These are phyloP conservation scores for Magnaporthales sp. DNA, from an alignment of 2,329 filamentous ascomycete species.

Conservation along the genomic window DNA sequence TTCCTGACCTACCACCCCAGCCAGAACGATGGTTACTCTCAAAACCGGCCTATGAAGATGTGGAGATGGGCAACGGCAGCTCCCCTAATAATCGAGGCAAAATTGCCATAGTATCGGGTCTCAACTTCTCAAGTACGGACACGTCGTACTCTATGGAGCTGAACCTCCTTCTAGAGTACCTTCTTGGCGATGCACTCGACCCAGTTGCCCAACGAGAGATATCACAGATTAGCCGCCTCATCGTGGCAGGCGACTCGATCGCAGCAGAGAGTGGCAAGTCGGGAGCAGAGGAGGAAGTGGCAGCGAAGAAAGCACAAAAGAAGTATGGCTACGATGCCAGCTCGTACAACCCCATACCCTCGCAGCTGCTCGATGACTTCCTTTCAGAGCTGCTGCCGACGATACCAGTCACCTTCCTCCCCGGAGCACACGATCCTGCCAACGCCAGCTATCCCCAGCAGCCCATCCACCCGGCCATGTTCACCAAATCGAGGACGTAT, in stretches of 20 bases:
- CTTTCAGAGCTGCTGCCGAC: conserved; percentile 73
- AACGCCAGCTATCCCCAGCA: conserved; percentile 89
- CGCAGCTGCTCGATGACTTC: conserved; percentile 75
- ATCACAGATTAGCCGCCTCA: conserved; percentile 68
- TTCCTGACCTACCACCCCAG: conserved; percentile 79
- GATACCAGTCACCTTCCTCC: conserved; percentile 81
- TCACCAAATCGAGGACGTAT: conserved; percentile 67
- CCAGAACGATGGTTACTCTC: conserved; percentile 69
- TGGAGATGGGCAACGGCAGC: conserved; percentile 49
- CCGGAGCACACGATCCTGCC: conserved; percentile 77
- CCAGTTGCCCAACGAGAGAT: conserved; percentile 48
- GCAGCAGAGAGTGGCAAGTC: conserved; percentile 24
- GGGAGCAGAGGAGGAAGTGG: conserved; percentile 25
- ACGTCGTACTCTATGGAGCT: conserved; percentile 65
- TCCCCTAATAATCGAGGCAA: conserved; percentile 38
- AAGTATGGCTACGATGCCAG: conserved; percentile 94
- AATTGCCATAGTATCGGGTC: conserved; percentile 80
- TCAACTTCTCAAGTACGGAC: conserved; percentile 71
- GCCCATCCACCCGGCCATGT: conserved; percentile 86
- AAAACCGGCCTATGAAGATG: conserved; percentile 31
- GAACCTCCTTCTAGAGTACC: conserved; percentile 74
- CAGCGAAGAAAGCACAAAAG: conserved; percentile 44
- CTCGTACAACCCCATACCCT: conserved; percentile 79
- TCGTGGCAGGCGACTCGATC: conserved; percentile 90
- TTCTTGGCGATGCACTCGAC: conserved; percentile 72